Evolutionary conservation across 148 eudicot genomes (phyloP).

Genomic region (Silene uniflora): DNA sequence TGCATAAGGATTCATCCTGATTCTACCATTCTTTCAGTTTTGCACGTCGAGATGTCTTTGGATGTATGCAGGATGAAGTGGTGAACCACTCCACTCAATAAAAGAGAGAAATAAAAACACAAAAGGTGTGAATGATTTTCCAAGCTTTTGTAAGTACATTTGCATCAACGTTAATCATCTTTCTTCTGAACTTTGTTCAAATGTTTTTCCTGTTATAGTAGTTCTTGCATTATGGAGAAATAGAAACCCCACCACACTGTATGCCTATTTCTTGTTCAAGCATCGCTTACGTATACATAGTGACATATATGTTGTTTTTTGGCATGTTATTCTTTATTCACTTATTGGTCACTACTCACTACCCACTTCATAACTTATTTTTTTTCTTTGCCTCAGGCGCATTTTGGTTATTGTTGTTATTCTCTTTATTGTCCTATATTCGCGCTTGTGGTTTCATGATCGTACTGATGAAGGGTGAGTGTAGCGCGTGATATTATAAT

Average conservation of each 20-base stretch:
- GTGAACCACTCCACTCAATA: not conserved
- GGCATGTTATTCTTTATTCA: not conserved
- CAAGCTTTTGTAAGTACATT: conserved; percentile 15
- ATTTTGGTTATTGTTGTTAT: not conserved
- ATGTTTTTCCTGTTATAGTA: conserved; percentile 25
- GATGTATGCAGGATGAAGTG: conserved; percentile 1
- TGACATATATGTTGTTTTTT: conserved; percentile 10
- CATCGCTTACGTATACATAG: conserved; percentile 17
- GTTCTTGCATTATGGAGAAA: conserved; percentile 22
- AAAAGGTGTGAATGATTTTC: conserved; percentile 15
- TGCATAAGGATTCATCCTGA: not conserved
- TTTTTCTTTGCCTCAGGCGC: not conserved
- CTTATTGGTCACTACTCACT: conserved; percentile 18
- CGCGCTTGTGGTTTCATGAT: not conserved
- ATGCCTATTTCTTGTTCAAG: conserved; percentile 19
- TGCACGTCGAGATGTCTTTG: not conserved
- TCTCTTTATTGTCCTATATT: not conserved
- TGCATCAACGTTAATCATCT: conserved; percentile 10
- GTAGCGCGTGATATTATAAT: not conserved
- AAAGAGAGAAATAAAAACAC: not conserved
- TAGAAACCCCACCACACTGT: conserved; percentile 29
- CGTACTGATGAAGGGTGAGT: not conserved
- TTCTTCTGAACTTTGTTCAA: conserved; percentile 12
- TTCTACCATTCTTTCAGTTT: not conserved
- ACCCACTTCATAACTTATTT: not conserved